Base-by-base conservation (phyloP, 2,329 filamentous ascomycete species). In the Dryadomyces quercus-mongolicae region DNA sequence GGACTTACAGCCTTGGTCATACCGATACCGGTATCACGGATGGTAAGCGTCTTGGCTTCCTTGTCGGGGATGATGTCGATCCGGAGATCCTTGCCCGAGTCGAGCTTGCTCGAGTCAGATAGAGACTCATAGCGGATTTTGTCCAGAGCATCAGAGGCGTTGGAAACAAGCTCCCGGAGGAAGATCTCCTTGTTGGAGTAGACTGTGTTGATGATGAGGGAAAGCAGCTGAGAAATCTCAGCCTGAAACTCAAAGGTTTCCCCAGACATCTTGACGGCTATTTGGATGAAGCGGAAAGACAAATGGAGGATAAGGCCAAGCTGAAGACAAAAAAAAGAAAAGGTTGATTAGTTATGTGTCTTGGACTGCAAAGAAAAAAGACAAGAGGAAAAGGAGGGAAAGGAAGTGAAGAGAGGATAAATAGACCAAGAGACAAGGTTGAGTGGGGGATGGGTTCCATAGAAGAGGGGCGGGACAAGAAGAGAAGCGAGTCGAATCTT, bases 171-270 rank as follows among this genome's bases (percentile, higher is more conserved):
- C 78, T 98, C 93, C 86, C 93, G 81, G 67, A 98, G 78, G 85
- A 98, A 98, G 72, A 98, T 97, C 78, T 97, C 93, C 83, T 98
- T 98, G 86, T 98, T 98, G 66, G 91, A 96, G 83, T 97, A 98
- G 79, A 98, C 93, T 63, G 93, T 97, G 88, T 98, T 98, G 84
- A 98, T 98, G 77, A 98, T 98, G 72, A 98, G 88, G 65, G 86
- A 90, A 71, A 98, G 87, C 63, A 98, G 88, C 88, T 98, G 93
- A 87, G 92, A 97, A 72, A 98, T 98, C 88, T 98, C 93, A 86
- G 93, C 93, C 86, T 98, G 93, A 81, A 97, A 98, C 86, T 97
- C 92, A 79, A 98, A 98, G 65, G 91, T 96, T 81, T 97, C 67
- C 54, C 61, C 91, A 74, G 89, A 75, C 88, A 95, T 95, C 72